These are phyloP conservation scores for Fusarium decemcellulare DNA, from an alignment of 2,329 filamentous ascomycete species.

Conservation along the genomic window DNA sequence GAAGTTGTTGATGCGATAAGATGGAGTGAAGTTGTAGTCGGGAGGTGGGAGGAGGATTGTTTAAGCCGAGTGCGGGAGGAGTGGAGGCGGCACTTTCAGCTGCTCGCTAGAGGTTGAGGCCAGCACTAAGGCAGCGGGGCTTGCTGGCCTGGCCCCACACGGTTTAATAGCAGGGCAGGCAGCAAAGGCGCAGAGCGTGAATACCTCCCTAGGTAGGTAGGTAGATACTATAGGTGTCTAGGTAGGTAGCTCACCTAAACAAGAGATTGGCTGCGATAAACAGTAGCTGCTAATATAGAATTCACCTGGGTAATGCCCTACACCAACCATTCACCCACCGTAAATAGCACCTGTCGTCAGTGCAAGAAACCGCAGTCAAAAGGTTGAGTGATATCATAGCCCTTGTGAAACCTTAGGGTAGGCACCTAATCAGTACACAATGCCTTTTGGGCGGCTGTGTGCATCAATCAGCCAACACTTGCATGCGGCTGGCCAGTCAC, in stretches of 20 bases:
- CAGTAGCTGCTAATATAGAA: too few relatives aligned
- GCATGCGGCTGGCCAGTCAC: constrained; percentile 1
- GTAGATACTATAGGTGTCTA: background rate
- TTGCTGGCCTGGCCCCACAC: background rate
- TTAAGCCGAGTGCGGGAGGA: constrained; percentile 34
- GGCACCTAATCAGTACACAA: background rate
- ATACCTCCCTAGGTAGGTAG: background rate
- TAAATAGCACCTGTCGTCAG: background rate
- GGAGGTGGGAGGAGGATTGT: constrained; percentile 28
- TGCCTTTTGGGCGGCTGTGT: background rate
- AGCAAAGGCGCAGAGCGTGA: background rate
- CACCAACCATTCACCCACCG: too few relatives aligned
- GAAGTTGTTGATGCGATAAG: constrained; percentile 5
- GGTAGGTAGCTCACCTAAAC: too few relatives aligned
- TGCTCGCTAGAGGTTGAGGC: background rate
- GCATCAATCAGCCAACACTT: constrained; percentile 13
- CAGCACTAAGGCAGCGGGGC: background rate
- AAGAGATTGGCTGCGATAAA: too few relatives aligned
- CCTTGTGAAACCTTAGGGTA: constrained; percentile 7
- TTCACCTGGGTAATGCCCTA: too few relatives aligned
- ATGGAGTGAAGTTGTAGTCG: constrained; percentile 21
- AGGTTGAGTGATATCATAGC: background rate
- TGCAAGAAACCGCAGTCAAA: background rate
- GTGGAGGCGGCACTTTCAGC: constrained; percentile 29
- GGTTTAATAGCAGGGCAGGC: background rate